phyloP scores from a whole-genome alignment of 768 basidiomycete genomes.

The Infundibulicybe gibba region DNA sequence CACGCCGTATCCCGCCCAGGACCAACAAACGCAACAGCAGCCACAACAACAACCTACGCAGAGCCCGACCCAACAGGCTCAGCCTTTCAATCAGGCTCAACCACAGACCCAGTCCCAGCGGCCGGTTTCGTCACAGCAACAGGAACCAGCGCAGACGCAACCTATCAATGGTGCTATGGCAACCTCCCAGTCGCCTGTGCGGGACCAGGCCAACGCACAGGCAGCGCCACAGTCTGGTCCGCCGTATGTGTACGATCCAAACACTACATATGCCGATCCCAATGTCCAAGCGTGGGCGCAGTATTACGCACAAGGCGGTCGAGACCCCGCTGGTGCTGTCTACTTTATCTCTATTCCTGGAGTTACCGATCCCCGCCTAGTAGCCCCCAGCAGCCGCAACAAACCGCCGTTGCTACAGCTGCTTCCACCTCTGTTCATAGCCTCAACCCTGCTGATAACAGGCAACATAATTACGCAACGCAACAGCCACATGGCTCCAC shows the following conservation, averaged over 20 bases:
- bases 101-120: slow-evolving; percentile 16
- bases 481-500: slow-evolving; percentile 4
- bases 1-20: neutral
- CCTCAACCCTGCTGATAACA: slow-evolving; percentile 9
- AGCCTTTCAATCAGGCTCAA: slow-evolving; percentile 19
- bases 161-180: neutral
- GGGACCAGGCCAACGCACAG: slow-evolving; percentile 14
- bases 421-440: slow-evolving; percentile 15
- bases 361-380: slow-evolving; percentile 42
- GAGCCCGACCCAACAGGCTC: slow-evolving; percentile 14
- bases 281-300: slow-evolving; percentile 86
- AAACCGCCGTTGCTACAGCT: slow-evolving; percentile 13
- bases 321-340: slow-evolving; percentile 46
- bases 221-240: slow-evolving; percentile 26
- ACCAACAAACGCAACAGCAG: slow-evolving; percentile 14
- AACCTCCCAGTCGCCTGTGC: slow-evolving; percentile 18
- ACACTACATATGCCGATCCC: slow-evolving; percentile 65
- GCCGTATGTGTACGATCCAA: slow-evolving; percentile 61
- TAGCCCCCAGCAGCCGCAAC: slow-evolving; percentile 14
- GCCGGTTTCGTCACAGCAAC: slow-evolving; percentile 15
- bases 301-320: slow-evolving; percentile 31
- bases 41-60: slow-evolving; percentile 14
- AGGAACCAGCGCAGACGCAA: slow-evolving; percentile 10
- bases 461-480: slow-evolving; percentile 1
- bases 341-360: slow-evolving; percentile 82